Conservation (phyloP, 2,329 filamentous ascomycete species). For the Penicillium sp. region DNA sequence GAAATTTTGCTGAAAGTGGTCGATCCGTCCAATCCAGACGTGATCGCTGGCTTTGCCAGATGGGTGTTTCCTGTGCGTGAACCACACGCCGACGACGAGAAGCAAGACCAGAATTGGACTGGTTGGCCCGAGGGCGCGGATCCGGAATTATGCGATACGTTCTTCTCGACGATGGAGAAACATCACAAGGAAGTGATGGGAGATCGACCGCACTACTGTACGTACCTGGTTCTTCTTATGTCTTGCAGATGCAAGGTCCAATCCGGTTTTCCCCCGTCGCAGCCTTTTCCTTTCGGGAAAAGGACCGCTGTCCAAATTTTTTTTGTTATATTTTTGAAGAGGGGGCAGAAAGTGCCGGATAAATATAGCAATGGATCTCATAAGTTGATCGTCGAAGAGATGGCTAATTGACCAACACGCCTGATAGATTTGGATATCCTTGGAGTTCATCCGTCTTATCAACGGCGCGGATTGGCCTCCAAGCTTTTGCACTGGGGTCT, state of each 20-base stretch:
- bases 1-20: conserved; percentile 13
- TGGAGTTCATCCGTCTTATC: conserved; percentile 19
- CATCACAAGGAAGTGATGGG: conserved; percentile 16
- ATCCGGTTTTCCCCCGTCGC: no score
- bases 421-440: conserved; percentile 21
- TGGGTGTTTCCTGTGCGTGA: conserved; percentile 16
- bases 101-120: background rate
- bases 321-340: no score
- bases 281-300: no score
- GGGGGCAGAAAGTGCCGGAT: no score
- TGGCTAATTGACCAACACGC: background rate
- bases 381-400: no score
- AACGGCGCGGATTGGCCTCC: conserved; percentile 20
- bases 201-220: conserved; percentile 22
- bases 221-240: no score
- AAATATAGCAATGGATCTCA: no score
- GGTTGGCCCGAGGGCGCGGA: conserved; percentile 16
- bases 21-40: conserved; percentile 4
- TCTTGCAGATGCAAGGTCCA: no score
- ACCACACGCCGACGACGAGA: conserved; percentile 6
- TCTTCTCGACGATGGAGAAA: conserved; percentile 18
- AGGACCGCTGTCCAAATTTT: no score
- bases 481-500: conserved; percentile 34
- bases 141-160: conserved; percentile 14
- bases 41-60: conserved; percentile 20